Base-by-base conservation (phyloP, 495 filamentous ascomycete species). In the Astrocystis sublimbata region DNA sequence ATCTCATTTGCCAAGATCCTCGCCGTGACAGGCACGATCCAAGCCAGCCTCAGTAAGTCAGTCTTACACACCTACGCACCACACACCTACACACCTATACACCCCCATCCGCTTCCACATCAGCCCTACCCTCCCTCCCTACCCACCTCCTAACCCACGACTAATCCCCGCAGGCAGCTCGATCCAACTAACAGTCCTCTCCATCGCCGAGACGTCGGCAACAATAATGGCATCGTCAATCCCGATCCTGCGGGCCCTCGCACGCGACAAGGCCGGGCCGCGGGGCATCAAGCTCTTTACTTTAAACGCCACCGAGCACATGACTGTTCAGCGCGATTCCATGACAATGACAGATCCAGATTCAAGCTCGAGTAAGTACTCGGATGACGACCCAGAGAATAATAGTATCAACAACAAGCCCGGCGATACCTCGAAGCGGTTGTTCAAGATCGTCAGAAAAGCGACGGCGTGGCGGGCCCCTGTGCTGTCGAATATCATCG, bases 141-240 rank as follows among this genome's bases (percentile, higher is more conserved):
- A n/a, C n/a, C n/a, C n/a, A n/a, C n/a, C n/a, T n/a, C n/a, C n/a
- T n/a, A n/a, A 19, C 6, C 8, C 17, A 28, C 13, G 9, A n/a
- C 31, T 12, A 21, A 45, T n/a, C 7, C 8, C 50, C 10, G 2
- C 33, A 60, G 57, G 30, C 17, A 47, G 21, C 43, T 50, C 66
- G 0, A 68, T 73, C 33, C 61, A 68, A 31, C 66, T 75, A 2
- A 46, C 68, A 15, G 70, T 74, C 13, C 56, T 74, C 4, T 70
- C 51, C 0, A 49, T 67, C 1, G 73, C 73, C 8, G 72, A 75
- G 49, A 35, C 49, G 4, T 70, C 73, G 13, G 69, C 73, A 10
- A 70, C 70, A 10, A 71, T 75, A 45, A 66, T 74, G 54, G 73
- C 73, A 0, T 70, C 70, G 0, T 70, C 66, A 0, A 73, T 74